Evolutionary conservation across 768 basidiomycete species (phyloP).

Genomic region (Strobilomyces confusus): DNA sequence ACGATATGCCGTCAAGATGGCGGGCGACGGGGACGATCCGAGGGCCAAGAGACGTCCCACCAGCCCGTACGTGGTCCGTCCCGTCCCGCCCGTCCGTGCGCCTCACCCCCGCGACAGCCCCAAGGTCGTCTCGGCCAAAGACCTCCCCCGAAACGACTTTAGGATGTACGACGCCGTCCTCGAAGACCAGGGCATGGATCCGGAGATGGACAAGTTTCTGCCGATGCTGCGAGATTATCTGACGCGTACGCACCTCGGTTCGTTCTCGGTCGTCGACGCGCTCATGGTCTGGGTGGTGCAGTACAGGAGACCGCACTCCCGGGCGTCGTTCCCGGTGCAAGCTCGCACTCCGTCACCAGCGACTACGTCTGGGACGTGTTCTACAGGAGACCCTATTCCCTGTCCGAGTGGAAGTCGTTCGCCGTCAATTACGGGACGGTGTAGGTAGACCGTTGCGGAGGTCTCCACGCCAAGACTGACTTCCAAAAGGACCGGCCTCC

Average conservation of each 20-base stretch:
- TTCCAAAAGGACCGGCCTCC: constrained; percentile 55
- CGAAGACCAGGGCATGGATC: constrained; percentile 39
- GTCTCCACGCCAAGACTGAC: background rate
- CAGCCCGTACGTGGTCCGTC: constrained; percentile 37
- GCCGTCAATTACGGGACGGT: constrained; percentile 58
- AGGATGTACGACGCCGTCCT: constrained; percentile 73
- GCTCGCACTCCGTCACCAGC: constrained; percentile 1
- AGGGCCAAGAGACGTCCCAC: constrained; percentile 30
- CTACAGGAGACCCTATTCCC: constrained; percentile 61
- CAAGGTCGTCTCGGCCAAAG: constrained; percentile 51
- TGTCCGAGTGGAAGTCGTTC: constrained; percentile 56
- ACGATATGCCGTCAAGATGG: constrained; percentile 47
- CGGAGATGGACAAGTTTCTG: constrained; percentile 73
- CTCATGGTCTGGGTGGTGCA: constrained; percentile 9
- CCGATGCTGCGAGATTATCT: constrained; percentile 73
- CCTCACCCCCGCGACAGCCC: constrained; percentile 38
- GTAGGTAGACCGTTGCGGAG: constrained; percentile 37
- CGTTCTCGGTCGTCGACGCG: background rate
- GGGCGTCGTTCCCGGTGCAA: background rate
- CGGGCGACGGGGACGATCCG: constrained; percentile 8
- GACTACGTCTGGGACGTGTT: constrained; percentile 88
- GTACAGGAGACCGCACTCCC: constrained; percentile 26
- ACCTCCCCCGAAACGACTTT: constrained; percentile 44
- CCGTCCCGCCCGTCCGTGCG: background rate
- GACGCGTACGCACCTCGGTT: constrained; percentile 43